Evolutionary conservation across 2,329 filamentous ascomycete species (phyloP).

Genomic region (Ophidiomyces ophidiicola): DNA sequence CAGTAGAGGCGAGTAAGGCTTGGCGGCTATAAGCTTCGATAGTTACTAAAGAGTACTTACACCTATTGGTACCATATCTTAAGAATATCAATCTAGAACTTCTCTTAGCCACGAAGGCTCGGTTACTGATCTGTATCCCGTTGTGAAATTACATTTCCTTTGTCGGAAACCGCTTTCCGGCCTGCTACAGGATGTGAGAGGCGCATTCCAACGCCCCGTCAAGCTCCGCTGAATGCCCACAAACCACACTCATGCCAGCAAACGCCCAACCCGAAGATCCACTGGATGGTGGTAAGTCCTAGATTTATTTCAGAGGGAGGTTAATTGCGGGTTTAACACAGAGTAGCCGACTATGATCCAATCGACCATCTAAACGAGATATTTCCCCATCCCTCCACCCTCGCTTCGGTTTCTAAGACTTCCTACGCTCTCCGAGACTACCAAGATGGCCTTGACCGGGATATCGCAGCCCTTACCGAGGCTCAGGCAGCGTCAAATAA

Average conservation of each 20-base stretch:
- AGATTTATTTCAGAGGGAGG: neutral
- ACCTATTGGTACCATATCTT: no score
- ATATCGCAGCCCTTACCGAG: constrained; percentile 60
- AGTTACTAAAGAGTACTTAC: no score
- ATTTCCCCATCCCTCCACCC: constrained; percentile 78
- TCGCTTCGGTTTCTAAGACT: constrained; percentile 63
- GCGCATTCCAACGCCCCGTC: neutral
- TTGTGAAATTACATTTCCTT: no score
- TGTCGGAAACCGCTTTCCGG: no score
- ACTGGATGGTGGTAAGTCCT: constrained; percentile 34
- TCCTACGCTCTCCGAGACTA: constrained; percentile 61
- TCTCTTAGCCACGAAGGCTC: no score
- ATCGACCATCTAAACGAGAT: constrained; percentile 86
- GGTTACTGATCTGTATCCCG: no score
- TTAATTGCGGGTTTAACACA: neutral
- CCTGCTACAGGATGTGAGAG: constrained; percentile 1
- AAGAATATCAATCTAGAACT: no score
- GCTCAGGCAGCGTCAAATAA: constrained; percentile 73
- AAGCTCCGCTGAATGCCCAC: constrained; percentile 13
- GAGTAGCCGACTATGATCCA: constrained; percentile 73
- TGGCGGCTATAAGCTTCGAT: no score
- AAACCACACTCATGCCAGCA: constrained; percentile 29
- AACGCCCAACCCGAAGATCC: constrained; percentile 29
- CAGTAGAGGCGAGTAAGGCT: no score
- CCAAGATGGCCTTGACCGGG: constrained; percentile 67